phyloP scores from a whole-genome alignment of 441 rosid genomes.

The Populus tomentosa region DNA sequence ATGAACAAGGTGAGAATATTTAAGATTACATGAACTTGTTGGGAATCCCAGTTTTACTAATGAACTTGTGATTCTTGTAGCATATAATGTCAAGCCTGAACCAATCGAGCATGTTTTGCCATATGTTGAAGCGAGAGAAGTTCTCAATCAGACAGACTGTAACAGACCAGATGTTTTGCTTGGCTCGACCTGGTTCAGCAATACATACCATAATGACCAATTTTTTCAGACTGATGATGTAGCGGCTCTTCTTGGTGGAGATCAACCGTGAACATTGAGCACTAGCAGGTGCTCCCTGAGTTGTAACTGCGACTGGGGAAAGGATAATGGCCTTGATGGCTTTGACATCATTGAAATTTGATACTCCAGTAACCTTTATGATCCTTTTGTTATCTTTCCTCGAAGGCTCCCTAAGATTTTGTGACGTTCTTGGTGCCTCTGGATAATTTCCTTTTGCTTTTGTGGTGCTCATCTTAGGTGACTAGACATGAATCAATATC shows the following conservation, averaged over 20 bases:
- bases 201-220: slow-evolving; percentile 49
- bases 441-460: too few species aligned
- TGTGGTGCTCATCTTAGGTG: neutral
- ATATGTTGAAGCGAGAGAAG: slow-evolving; percentile 36
- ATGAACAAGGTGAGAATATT: slow-evolving; percentile 26
- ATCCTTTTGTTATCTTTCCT: neutral
- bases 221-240: slow-evolving; percentile 52
- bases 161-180: slow-evolving; percentile 61
- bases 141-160: slow-evolving; percentile 25
- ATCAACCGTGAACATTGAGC: slow-evolving; percentile 46
- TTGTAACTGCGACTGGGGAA: neutral
- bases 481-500: neutral
- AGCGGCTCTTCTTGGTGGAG: slow-evolving; percentile 69
- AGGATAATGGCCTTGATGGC: neutral
- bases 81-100: slow-evolving; percentile 48
- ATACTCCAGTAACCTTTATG: neutral
- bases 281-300: slow-evolving; percentile 32
- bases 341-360: neutral
- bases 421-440: neutral
- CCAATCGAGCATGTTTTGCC: slow-evolving; percentile 42
- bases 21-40: neutral
- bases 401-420: neutral
- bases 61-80: slow-evolving; percentile 22
- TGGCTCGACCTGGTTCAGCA: slow-evolving; percentile 64
- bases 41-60: neutral